These are phyloP conservation scores for Medicago lupulina DNA, from an alignment of 306 rosid species.

Conservation along the genomic window DNA sequence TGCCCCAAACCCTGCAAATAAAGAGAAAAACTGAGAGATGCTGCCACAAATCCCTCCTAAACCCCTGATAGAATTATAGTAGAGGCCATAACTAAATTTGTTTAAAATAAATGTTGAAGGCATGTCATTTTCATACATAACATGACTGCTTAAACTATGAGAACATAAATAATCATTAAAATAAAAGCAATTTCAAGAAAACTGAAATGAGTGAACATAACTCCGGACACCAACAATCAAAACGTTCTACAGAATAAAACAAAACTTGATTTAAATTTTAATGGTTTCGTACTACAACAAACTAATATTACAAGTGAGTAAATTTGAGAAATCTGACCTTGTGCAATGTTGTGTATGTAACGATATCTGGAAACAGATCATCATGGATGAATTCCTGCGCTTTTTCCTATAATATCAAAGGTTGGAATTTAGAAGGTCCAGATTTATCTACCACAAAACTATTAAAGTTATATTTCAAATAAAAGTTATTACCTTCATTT, in stretches of 20 bases:
- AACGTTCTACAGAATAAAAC: constrained; percentile 18
- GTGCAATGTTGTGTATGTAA: constrained; percentile 76
- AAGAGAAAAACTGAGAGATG: constrained; percentile 37
- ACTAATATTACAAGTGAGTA: constrained; percentile 13
- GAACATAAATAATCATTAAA: constrained; percentile 14
- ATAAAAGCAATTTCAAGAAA: too few relatives aligned
- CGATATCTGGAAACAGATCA: constrained; percentile 73
- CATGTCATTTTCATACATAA: neutral
- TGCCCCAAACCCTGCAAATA: constrained; percentile 71
- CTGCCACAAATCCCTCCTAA: constrained; percentile 27
- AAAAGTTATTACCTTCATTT: constrained; percentile 76
- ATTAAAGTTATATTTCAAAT: constrained; percentile 58
- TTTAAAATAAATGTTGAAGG: constrained; percentile 1
- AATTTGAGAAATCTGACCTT: constrained; percentile 58
- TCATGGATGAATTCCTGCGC: constrained; percentile 47
- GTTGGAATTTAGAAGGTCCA: constrained; percentile 38
- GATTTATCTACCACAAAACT: constrained; percentile 41
- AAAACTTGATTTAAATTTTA: neutral
- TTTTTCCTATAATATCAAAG: constrained; percentile 51
- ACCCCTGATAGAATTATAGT: constrained; percentile 4
- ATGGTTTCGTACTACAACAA: constrained; percentile 5
- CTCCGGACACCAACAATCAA: neutral
- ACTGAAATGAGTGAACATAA: constrained; percentile 20
- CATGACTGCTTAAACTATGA: constrained; percentile 26
- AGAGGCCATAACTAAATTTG: neutral